phyloP scores from a whole-genome alignment of 345 rosid species.

The Rhodamnia rubescens region DNA sequence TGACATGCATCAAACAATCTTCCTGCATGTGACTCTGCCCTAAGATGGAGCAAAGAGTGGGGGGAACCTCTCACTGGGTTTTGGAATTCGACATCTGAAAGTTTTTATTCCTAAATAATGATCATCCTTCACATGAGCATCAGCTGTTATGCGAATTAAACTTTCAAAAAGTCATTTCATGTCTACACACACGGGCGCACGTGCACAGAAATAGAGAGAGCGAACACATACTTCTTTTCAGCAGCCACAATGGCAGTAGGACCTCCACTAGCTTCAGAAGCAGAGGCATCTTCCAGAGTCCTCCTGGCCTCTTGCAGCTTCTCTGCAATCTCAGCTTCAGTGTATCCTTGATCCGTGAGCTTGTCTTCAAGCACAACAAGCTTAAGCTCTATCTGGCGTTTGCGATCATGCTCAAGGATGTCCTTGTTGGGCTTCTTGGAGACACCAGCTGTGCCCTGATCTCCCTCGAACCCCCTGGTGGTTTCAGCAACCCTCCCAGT shows the following conservation, averaged over 20 bases:
- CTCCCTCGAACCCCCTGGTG: conserved; percentile 58
- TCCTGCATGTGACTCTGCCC: neutral
- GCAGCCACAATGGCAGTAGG: conserved; percentile 6
- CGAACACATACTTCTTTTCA: conserved; percentile 19
- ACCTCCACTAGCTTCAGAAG: conserved; percentile 30
- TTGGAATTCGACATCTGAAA: neutral
- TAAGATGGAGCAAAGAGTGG: neutral
- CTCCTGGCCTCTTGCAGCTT: conserved; percentile 71
- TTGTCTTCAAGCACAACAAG: conserved; percentile 73
- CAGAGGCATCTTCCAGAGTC: conserved; percentile 48
- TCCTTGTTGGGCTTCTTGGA: conserved; percentile 72
- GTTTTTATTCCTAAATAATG: neutral
- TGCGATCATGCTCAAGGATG: conserved; percentile 86
- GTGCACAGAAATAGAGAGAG: neutral
- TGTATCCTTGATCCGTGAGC: conserved; percentile 67
- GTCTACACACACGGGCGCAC: neutral
- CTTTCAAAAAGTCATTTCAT: neutral
- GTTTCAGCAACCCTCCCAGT: conserved; percentile 53
- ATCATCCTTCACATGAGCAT: neutral
- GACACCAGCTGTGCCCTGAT: conserved; percentile 79
- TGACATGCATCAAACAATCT: neutral
- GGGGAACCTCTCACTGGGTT: neutral
- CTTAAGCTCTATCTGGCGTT: conserved; percentile 87
- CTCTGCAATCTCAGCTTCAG: conserved; percentile 72
- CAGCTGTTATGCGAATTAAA: neutral